Evolutionary conservation across 352 stramenopile genomes (phyloP).

Genomic region (Globisporangium orthogonon): DNA sequence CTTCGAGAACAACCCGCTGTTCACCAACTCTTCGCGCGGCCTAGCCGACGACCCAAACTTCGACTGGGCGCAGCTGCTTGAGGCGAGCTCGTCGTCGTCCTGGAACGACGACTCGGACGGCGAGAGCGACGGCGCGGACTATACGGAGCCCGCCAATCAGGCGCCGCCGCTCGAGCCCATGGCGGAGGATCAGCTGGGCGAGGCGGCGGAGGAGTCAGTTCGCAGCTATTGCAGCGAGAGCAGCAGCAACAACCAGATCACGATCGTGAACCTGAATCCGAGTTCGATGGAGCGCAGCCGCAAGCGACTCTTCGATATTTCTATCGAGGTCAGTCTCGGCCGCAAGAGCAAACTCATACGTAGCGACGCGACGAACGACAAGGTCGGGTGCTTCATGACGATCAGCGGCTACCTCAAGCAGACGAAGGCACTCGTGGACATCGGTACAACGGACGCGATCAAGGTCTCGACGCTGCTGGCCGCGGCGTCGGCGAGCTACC

Average conservation of each 20-base stretch:
- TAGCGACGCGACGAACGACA: slow-evolving; percentile 35
- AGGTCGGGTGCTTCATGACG: slow-evolving; percentile 40
- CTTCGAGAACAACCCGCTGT: slow-evolving; percentile 16
- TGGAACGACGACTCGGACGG: slow-evolving; percentile 23
- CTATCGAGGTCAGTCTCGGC: slow-evolving; percentile 50
- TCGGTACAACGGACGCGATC: slow-evolving; percentile 56
- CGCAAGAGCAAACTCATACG: slow-evolving; percentile 41
- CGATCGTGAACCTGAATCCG: slow-evolving; percentile 15
- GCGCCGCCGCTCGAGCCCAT: slow-evolving; percentile 12
- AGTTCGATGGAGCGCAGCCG: slow-evolving; percentile 5
- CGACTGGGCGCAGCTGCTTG: slow-evolving; percentile 11
- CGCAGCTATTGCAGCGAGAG: slow-evolving; percentile 6
- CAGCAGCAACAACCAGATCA: slow-evolving; percentile 13
- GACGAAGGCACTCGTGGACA: slow-evolving; percentile 38
- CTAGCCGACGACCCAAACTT: slow-evolving; percentile 14
- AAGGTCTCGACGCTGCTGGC: slow-evolving; percentile 42
- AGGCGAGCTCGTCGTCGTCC: slow-evolving; percentile 18
- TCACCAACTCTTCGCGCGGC: slow-evolving; percentile 10
- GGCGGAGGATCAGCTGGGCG: slow-evolving; percentile 10
- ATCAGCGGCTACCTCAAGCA: slow-evolving; percentile 40
- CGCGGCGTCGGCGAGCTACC: slow-evolving; percentile 13
- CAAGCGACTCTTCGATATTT: slow-evolving; percentile 33
- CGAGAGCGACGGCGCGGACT: slow-evolving; percentile 10
- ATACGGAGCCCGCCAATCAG: slow-evolving; percentile 3
- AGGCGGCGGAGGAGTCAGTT: not conserved